phyloP scores from a whole-genome alignment of 768 basidiomycete species.

The Gloeopeniophorella convolvens region DNA sequence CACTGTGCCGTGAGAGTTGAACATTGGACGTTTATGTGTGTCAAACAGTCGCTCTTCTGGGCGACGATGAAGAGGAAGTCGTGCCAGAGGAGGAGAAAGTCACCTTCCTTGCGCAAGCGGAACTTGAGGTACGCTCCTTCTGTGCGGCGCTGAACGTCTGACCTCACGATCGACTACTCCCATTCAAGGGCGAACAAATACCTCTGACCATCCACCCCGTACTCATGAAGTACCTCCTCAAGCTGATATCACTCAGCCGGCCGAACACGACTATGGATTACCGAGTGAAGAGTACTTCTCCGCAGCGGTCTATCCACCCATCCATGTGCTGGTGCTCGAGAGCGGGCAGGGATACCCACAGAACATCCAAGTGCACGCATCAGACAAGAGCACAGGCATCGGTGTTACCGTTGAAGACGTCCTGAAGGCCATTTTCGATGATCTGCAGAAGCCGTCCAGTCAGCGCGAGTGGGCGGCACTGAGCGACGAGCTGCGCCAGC shows the following conservation, averaged over 20 bases:
- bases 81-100: conserved; percentile 4
- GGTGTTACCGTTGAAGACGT: conserved; percentile 17
- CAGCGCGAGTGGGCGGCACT: conserved; percentile 10
- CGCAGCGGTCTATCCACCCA: conserved; percentile 10
- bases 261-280: conserved; percentile 9
- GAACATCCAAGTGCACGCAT: conserved; percentile 9
- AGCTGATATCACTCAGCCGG: conserved; percentile 1
- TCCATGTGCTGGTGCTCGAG: conserved; percentile 3
- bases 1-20: not conserved
- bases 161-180: not conserved
- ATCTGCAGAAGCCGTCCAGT: conserved; percentile 12
- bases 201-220: conserved; percentile 13
- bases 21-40: too few relatives aligned
- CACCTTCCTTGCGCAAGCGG: conserved; percentile 8
- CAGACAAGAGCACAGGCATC: not conserved
- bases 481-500: conserved; percentile 4
- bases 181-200: conserved; percentile 6
- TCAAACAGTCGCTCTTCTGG: conserved; percentile 4
- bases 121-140: not conserved
- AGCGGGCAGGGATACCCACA: conserved; percentile 14
- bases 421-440: not conserved
- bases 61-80: conserved; percentile 8
- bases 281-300: conserved; percentile 3
- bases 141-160: not conserved
- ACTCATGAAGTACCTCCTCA: conserved; percentile 14